Conservation (phyloP, 2,329 filamentous ascomycete genomes). For the Fusarium xylarioides region DNA sequence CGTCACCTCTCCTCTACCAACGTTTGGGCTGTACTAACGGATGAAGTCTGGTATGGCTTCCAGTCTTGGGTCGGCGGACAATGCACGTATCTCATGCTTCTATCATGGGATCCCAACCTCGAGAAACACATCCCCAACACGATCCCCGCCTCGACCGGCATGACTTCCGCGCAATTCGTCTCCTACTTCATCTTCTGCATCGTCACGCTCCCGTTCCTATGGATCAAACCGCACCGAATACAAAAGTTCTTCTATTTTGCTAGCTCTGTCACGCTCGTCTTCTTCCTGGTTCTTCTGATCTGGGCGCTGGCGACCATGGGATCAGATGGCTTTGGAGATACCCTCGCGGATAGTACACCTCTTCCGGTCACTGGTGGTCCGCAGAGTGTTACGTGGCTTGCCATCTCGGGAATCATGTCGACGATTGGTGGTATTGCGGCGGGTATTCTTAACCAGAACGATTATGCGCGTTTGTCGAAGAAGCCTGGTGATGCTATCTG, state of each 20-base stretch:
- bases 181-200: constrained; percentile 56
- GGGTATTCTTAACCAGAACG: constrained; percentile 52
- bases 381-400: constrained; percentile 48
- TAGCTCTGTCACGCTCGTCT: constrained; percentile 51
- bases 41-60: constrained; percentile 50
- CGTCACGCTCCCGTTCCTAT: constrained; percentile 55
- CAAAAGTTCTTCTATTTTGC: constrained; percentile 54
- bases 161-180: constrained; percentile 56
- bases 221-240: constrained; percentile 55
- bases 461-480: constrained; percentile 50
- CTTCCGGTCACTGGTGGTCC: constrained; percentile 44
- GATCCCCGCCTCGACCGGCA: constrained; percentile 52
- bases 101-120: constrained; percentile 55
- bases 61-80: constrained; percentile 58
- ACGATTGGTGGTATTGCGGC: constrained; percentile 51
- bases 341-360: constrained; percentile 36
- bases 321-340: constrained; percentile 49
- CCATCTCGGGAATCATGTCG: constrained; percentile 50
- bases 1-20: neutral
- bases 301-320: constrained; percentile 58
- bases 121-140: constrained; percentile 54
- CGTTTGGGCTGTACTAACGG: neutral
- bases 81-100: constrained; percentile 56
- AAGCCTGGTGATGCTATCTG: constrained; percentile 46
- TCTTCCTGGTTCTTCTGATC: constrained; percentile 53